Conservation (phyloP, 2,329 filamentous ascomycete species). For the Cordyceps militaris region DNA sequence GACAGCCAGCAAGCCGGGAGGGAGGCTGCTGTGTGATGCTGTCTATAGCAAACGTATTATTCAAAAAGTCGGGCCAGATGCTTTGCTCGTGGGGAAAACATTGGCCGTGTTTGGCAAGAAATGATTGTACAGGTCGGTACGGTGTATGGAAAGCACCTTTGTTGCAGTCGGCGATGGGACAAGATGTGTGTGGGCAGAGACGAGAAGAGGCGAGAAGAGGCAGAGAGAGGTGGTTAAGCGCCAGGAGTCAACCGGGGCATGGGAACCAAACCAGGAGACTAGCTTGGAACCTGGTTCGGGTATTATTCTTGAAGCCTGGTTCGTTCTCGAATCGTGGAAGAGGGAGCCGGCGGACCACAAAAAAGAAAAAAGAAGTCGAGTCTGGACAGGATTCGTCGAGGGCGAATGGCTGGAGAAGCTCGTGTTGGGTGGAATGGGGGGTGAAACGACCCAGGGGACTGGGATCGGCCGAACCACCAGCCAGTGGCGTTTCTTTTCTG, state of each 20-base stretch:
- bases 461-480: conserved; percentile 9
- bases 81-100: conserved; percentile 7
- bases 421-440: conserved; percentile 10
- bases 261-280: not conserved
- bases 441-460: conserved; percentile 9
- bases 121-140: conserved; percentile 3
- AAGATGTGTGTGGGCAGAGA: conserved; percentile 16
- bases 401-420: conserved; percentile 8
- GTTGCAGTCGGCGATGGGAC: conserved; percentile 14
- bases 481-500: not conserved
- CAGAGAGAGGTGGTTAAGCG: not conserved
- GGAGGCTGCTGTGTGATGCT: not conserved
- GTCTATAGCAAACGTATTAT: not conserved
- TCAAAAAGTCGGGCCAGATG: not conserved
- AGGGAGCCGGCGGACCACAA: not conserved
- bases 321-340: not conserved
- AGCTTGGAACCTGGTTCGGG: not conserved
- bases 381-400: not conserved
- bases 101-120: not conserved
- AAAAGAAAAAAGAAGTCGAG: not conserved
- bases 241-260: not conserved
- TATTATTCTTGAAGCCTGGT: not conserved
- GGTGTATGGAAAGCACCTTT: not conserved
- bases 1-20: conserved; percentile 4
- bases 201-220: not conserved